phyloP scores from a whole-genome alignment of 1,139 yeast genomes.

The Debaryomyces robertsiae region DNA sequence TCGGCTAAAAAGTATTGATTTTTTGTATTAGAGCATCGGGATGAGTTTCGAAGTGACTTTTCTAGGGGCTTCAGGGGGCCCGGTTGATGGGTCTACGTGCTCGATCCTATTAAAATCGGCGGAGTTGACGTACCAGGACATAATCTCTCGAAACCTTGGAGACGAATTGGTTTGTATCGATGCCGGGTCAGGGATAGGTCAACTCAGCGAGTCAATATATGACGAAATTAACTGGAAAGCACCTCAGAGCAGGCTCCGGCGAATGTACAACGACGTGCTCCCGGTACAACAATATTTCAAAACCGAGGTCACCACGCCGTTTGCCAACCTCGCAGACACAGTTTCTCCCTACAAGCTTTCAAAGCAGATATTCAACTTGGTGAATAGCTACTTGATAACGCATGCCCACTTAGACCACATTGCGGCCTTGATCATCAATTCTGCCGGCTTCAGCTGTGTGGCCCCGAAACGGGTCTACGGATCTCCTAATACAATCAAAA shows the following conservation, averaged over 20 bases:
- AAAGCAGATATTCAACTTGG: constrained; percentile 34
- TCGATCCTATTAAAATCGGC: constrained; percentile 65
- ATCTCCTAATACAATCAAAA: constrained; percentile 50
- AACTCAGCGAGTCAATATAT: constrained; percentile 54
- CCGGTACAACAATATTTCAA: constrained; percentile 22
- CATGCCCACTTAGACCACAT: constrained; percentile 89
- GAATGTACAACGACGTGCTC: constrained; percentile 31
- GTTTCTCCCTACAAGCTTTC: constrained; percentile 25
- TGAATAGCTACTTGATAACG: constrained; percentile 59
- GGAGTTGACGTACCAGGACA: constrained; percentile 36
- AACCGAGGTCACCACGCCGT: constrained; percentile 32
- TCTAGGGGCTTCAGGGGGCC: constrained; percentile 81
- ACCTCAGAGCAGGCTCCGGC: constrained; percentile 20
- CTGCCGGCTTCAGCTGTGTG: constrained; percentile 52
- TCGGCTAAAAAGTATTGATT: too few relatives aligned
- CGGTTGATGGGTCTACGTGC: constrained; percentile 67
- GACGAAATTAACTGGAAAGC: constrained; percentile 19
- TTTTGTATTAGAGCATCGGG: too few relatives aligned
- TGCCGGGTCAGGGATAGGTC: constrained; percentile 75
- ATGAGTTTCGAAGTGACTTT: constrained; percentile 49
- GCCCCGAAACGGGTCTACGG: constrained; percentile 54
- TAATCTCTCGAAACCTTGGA: constrained; percentile 27
- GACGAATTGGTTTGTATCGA: constrained; percentile 64
- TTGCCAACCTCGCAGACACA: constrained; percentile 19
- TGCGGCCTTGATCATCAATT: constrained; percentile 66